Percentiles rank a stretch among this genome's conserved stretches.
Evolutionary conservation across 768 basidiomycete genomes (phyloP).

Genomic region (Mycena vulgaris): DNA sequence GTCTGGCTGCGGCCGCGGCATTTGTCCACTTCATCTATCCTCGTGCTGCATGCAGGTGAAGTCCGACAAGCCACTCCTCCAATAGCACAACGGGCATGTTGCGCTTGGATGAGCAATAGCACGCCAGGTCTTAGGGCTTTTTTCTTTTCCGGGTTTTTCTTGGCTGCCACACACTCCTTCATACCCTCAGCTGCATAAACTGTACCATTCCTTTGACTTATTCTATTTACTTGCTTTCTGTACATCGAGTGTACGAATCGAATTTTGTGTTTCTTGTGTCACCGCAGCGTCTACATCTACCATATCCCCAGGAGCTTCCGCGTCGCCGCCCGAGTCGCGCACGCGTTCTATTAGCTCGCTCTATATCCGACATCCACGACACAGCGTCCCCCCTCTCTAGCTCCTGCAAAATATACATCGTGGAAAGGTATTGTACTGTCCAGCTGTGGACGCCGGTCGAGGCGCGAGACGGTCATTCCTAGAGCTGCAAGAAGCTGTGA

Average conservation of each 20-base stretch:
- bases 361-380: slow-evolving; percentile 13
- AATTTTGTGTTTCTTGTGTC: background rate
- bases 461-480: slow-evolving; percentile 61
- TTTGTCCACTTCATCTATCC: slow-evolving; percentile 27
- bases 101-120: slow-evolving; percentile 35
- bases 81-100: slow-evolving; percentile 28
- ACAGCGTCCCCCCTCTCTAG: slow-evolving; percentile 47
- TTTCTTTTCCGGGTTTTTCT: slow-evolving; percentile 24
- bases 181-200: slow-evolving; percentile 25
- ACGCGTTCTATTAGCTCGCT: slow-evolving; percentile 27
- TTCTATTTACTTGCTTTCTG: slow-evolving; percentile 35
- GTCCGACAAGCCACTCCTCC: slow-evolving; percentile 37
- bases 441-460: slow-evolving; percentile 77
- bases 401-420: slow-evolving; percentile 78
- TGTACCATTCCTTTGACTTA: slow-evolving; percentile 35
- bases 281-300: slow-evolving; percentile 24
- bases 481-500: slow-evolving; percentile 52
- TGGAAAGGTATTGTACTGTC: slow-evolving; percentile 60
- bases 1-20: slow-evolving; percentile 30
- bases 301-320: slow-evolving; percentile 29
- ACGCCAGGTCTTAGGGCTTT: slow-evolving; percentile 35
- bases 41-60: slow-evolving; percentile 27
- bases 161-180: slow-evolving; percentile 29
- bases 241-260: slow-evolving; percentile 30
- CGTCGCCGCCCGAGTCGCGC: slow-evolving; percentile 4